Conservation (phyloP, 768 basidiomycete species). For the Phanerochaete carnosa region DNA sequence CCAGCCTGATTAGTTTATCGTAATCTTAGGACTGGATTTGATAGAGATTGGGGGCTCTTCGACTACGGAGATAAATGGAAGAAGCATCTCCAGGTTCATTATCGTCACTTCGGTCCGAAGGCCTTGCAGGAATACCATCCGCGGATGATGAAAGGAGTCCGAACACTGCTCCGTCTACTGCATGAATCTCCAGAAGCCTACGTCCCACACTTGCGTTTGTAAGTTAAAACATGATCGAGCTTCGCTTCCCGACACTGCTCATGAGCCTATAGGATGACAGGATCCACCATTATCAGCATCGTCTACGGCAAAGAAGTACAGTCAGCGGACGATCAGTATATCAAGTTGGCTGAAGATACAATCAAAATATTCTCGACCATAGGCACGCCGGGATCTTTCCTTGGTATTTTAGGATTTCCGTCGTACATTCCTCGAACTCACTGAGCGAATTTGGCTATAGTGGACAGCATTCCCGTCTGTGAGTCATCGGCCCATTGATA, state of each 20-base stretch:
- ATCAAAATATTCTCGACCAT: no score
- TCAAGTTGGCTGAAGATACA: no score
- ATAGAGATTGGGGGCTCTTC: not conserved
- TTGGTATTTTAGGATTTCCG: no score
- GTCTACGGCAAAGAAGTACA: not conserved
- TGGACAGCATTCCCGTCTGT: no score
- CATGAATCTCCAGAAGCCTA: not conserved
- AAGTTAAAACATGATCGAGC: not conserved
- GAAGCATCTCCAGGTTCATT: slow-evolving; percentile 1
- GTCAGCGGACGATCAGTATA: not conserved
- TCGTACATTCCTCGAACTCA: no score
- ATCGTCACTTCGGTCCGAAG: not conserved
- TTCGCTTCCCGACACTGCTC: not conserved
- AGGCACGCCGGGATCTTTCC: no score
- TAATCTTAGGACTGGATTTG: not conserved
- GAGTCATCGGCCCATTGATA: no score
- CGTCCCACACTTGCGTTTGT: slow-evolving; percentile 1
- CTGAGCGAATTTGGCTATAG: no score
- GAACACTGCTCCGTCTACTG: not conserved
- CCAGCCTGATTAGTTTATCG: not conserved
- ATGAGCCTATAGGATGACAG: not conserved
- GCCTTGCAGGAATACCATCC: not conserved
- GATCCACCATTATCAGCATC: not conserved
- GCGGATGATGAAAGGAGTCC: not conserved
- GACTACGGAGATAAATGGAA: slow-evolving; percentile 10